Evolutionary conservation across 108 stramenopile species (phyloP).

Genomic region (Fragilariopsis cylindrus): DNA sequence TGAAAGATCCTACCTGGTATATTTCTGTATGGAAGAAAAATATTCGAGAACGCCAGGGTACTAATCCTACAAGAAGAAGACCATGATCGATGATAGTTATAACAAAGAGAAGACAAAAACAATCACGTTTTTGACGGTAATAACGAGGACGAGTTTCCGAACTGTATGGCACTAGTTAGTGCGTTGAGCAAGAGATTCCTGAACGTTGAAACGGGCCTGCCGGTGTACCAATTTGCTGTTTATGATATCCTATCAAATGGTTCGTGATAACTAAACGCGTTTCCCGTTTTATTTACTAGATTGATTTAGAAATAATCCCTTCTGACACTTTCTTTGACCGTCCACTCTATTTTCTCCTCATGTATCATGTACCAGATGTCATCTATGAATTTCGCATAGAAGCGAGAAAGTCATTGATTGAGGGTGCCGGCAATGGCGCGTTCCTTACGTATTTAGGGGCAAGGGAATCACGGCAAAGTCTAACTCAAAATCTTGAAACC

Average conservation of each 20-base stretch:
- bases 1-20: background rate
- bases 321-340: background rate
- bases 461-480: constrained; percentile 36
- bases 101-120: no score
- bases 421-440: constrained; percentile 63
- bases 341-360: background rate
- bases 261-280: background rate
- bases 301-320: background rate
- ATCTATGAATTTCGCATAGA: constrained; percentile 58
- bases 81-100: no score
- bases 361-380: constrained; percentile 26
- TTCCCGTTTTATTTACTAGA: no score
- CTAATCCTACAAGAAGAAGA: no score
- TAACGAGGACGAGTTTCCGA: background rate
- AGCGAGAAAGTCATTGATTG: constrained; percentile 52
- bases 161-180: constrained; percentile 1
- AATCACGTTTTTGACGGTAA: background rate
- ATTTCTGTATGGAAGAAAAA: background rate
- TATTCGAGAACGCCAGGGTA: no score
- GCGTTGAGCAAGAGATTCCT: constrained; percentile 8
- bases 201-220: constrained; percentile 3
- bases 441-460: constrained; percentile 72
- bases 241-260: background rate
- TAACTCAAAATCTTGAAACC: constrained; percentile 12
- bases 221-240: constrained; percentile 19